Evolutionary conservation across 108 stramenopile species (phyloP).

Genomic region (Nitzschia palea): DNA sequence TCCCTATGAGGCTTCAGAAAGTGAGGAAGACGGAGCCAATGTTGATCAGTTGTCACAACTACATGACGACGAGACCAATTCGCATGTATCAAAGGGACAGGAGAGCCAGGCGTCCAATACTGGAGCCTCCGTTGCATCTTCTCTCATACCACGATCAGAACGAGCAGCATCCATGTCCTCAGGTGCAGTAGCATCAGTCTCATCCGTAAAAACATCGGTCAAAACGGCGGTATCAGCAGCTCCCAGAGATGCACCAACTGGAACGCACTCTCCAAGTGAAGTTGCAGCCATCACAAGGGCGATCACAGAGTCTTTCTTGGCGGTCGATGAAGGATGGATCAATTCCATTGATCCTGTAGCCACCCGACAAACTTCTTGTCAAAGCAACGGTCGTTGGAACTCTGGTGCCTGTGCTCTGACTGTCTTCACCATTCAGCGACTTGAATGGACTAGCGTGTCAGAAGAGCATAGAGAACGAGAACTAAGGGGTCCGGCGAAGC

Average conservation of each 20-base stretch:
- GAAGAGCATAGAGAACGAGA: conserved; percentile 40
- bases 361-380: conserved; percentile 80
- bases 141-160: conserved; percentile 5
- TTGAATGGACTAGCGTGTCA: conserved; percentile 67
- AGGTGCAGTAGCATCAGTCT: conserved; percentile 31
- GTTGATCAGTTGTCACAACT: conserved; percentile 27
- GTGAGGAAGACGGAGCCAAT: conserved; percentile 51
- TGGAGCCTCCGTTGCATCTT: conserved; percentile 16
- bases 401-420: conserved; percentile 84
- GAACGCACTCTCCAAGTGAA: conserved; percentile 72
- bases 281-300: conserved; percentile 67
- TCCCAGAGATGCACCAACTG: conserved; percentile 50
- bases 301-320: conserved; percentile 76
- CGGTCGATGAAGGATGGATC: conserved; percentile 87
- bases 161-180: conserved; percentile 23
- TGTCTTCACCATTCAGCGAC: conserved; percentile 67
- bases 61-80: not conserved
- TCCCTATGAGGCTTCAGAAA: conserved; percentile 61
- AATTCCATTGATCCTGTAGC: conserved; percentile 83
- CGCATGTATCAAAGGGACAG: conserved; percentile 10
- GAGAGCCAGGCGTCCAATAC: conserved; percentile 12
- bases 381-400: conserved; percentile 84
- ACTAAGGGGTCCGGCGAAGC: conserved; percentile 41
- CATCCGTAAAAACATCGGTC: conserved; percentile 73
- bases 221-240: conserved; percentile 60